Evolutionary conservation across 225 moss, liverwort and hornwort genomes (phyloP).

Genomic region (Ulota crispa): DNA sequence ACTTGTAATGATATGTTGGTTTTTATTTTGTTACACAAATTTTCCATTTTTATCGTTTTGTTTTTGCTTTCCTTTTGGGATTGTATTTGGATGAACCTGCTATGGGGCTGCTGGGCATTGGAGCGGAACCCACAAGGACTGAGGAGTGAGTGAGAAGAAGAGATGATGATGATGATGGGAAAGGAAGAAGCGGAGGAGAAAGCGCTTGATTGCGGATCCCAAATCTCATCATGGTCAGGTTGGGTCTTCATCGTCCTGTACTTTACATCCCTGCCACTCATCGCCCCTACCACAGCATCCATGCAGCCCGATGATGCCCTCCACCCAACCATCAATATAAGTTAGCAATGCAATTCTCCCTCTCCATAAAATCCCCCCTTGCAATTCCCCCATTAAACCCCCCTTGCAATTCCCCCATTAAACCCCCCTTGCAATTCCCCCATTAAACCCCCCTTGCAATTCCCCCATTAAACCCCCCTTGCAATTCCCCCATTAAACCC

Average conservation of each 20-base stretch:
- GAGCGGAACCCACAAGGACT: neutral
- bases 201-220: constrained; percentile 23
- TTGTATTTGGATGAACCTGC: too few relatives aligned
- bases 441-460: too few relatives aligned
- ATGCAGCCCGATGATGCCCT: constrained; percentile 1
- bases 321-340: neutral
- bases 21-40: too few relatives aligned
- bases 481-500: too few relatives aligned
- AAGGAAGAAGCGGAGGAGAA: neutral
- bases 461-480: too few relatives aligned
- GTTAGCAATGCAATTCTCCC: neutral
- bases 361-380: neutral
- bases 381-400: too few relatives aligned
- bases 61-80: too few relatives aligned
- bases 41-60: too few relatives aligned
- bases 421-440: too few relatives aligned
- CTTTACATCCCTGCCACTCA: neutral
- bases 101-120: too few relatives aligned
- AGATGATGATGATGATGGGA: neutral
- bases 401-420: too few relatives aligned
- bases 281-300: neutral
- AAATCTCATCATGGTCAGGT: constrained; percentile 39
- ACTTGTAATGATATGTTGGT: too few relatives aligned
- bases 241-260: constrained; percentile 21
- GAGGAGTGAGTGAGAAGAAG: neutral